Evolutionary conservation across 2,329 filamentous ascomycete genomes (phyloP).

Genomic region (Apiospora koreana): DNA sequence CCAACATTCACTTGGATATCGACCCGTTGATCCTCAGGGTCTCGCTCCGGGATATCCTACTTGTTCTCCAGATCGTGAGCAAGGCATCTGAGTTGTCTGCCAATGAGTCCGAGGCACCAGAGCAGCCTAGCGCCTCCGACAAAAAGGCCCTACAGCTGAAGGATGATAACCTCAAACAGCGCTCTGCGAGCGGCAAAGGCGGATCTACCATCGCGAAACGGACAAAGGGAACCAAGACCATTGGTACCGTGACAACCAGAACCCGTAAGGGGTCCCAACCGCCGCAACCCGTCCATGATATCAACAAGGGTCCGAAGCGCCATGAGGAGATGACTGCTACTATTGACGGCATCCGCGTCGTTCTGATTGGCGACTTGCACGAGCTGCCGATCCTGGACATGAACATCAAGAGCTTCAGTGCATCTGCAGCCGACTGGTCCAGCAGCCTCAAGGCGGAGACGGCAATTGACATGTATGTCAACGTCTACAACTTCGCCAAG

Average conservation of each 20-base stretch:
- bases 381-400: conserved; percentile 94
- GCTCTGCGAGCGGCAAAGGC: conserved; percentile 54
- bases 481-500: conserved; percentile 98
- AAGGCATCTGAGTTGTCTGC: conserved; percentile 86
- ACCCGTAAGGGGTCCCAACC: conserved; percentile 23
- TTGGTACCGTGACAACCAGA: conserved; percentile 31
- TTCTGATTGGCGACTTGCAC: conserved; percentile 93
- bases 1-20: conserved; percentile 81
- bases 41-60: conserved; percentile 89
- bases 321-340: conserved; percentile 82
- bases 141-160: conserved; percentile 58
- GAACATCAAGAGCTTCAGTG: conserved; percentile 86
- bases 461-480: conserved; percentile 90
- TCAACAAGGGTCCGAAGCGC: conserved; percentile 33
- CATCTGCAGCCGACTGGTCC: conserved; percentile 89
- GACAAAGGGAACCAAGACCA: conserved; percentile 40
- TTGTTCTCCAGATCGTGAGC: conserved; percentile 89
- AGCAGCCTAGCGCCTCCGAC: conserved; percentile 45
- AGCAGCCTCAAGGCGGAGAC: conserved; percentile 83
- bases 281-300: conserved; percentile 33
- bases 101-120: conserved; percentile 50
- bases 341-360: conserved; percentile 85
- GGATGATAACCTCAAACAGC: conserved; percentile 51
- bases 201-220: conserved; percentile 52
- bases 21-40: conserved; percentile 89